A percentile compares a stretch with the other conserved stretches of the same genome.
These are phyloP conservation scores for Candida methanosorbosa DNA, from an alignment of 805 yeast species.

Conservation along the genomic window DNA sequence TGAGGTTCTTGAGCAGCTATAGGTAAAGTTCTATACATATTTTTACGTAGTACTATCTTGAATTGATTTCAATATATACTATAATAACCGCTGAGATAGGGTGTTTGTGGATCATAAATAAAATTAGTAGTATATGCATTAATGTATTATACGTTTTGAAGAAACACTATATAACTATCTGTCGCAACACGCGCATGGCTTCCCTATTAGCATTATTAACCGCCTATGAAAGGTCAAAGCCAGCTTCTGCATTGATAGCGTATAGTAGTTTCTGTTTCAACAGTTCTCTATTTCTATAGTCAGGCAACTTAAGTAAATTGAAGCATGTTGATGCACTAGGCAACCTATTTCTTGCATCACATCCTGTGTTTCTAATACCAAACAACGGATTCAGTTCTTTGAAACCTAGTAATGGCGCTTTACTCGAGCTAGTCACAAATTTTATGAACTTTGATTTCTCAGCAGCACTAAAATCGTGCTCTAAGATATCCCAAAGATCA, in stretches of 20 bases:
- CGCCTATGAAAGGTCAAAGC: constrained; percentile 70
- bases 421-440: constrained; percentile 87
- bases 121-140: no score
- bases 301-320: constrained; percentile 78
- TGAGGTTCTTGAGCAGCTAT: background rate
- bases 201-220: no score
- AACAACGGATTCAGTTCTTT: constrained; percentile 64
- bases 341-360: constrained; percentile 38
- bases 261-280: constrained; percentile 61
- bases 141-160: no score
- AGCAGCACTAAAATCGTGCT: constrained; percentile 48
- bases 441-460: constrained; percentile 63
- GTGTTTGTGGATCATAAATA: no score
- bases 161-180: no score
- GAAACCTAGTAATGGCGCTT: constrained; percentile 89
- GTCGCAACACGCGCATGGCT: no score
- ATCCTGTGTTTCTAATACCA: constrained; percentile 68
- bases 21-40: no score
- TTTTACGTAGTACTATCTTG: no score
- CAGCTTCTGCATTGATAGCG: constrained; percentile 75
- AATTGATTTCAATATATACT: no score
- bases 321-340: constrained; percentile 96
- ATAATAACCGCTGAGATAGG: no score
- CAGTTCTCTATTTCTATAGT: constrained; percentile 53
- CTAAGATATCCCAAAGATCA: constrained; percentile 68